Evolutionary conservation across 345 rosid genomes (phyloP), one percentile per base, ranked within the genome.

Genomic region (Angophora floribunda): DNA sequence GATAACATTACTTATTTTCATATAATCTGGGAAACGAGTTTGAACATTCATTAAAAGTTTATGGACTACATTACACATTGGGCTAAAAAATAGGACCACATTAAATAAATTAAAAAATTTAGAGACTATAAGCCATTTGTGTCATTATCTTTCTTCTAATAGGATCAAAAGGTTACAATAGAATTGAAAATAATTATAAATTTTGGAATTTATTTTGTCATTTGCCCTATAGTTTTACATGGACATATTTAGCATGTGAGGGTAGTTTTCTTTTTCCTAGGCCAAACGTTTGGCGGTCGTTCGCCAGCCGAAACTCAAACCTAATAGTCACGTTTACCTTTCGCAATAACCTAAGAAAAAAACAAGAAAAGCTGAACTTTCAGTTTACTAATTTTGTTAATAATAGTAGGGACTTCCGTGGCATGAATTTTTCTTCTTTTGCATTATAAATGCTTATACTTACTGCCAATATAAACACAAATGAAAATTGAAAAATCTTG

Each of bases 51-150:
- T 55, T 8, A 55, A 55, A 55, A 55, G 5, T 55, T 21, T 55
- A 55, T 11, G 9, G 26, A 21, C 0, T 7, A 2, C 26, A 55
- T 55, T 55, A 55, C 4, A 0, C 5, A 4, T 55, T 55, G 1
- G 22, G 61, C 26, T 55, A 55, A 55, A 4, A 19, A 19, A 21
- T 2, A 55, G 1, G 7, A 55, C 22, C 3, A 55, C 4, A 55
- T 55, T 55, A 5, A 21, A 55, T 55, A 53, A 19, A 53, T 53
- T 53, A 24, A 53, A 53, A 53, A 53, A 0, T 57, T 57, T 0
- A 3, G 30, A 28, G 2, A 59, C 24, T 55, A 53, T 53, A 19
- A 26, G 22, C 22, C 26, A 55, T 55, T 55, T 21, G 26, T 55
- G 11, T 55, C 28, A 21, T 52, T 53, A 53, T 53, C 6, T 16